phyloP scores from a whole-genome alignment of 2,329 filamentous ascomycete genomes.

The Exophiala aquamarina region DNA sequence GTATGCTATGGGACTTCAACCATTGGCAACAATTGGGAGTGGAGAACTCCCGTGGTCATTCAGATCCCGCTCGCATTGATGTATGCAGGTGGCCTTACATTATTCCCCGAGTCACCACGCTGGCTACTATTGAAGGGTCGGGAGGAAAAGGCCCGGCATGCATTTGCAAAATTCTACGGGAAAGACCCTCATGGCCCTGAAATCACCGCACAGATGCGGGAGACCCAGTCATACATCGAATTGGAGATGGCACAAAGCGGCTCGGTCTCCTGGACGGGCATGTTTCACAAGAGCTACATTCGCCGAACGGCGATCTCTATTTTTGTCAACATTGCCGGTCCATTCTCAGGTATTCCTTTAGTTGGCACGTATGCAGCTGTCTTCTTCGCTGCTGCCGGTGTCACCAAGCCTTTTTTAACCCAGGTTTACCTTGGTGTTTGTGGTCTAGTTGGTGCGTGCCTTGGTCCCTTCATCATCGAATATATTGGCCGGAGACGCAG shows the following conservation, averaged over 20 bases:
- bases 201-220: conserved; percentile 29
- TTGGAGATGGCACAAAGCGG: conserved; percentile 20
- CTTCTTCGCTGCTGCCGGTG: conserved; percentile 23
- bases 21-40: background rate
- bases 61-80: conserved; percentile 32
- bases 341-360: conserved; percentile 30
- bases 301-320: conserved; percentile 28
- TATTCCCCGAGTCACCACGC: conserved; percentile 46
- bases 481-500: conserved; percentile 28
- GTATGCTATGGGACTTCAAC: background rate
- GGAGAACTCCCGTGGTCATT: conserved; percentile 25
- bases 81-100: conserved; percentile 39
- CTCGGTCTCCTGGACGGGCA: conserved; percentile 26
- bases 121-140: conserved; percentile 47
- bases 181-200: conserved; percentile 16
- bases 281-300: conserved; percentile 27
- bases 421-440: conserved; percentile 9
- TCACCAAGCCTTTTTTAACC: conserved; percentile 22
- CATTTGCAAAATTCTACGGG: conserved; percentile 31
- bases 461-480: conserved; percentile 18
- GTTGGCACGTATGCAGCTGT: conserved; percentile 8
- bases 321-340: conserved; percentile 29
- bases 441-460: conserved; percentile 1
- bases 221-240: conserved; percentile 29
- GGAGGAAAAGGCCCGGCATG: conserved; percentile 41